These are phyloP conservation scores for Corynespora cassiicola DNA, from an alignment of 2,329 filamentous ascomycete genomes.

Conservation along the genomic window DNA sequence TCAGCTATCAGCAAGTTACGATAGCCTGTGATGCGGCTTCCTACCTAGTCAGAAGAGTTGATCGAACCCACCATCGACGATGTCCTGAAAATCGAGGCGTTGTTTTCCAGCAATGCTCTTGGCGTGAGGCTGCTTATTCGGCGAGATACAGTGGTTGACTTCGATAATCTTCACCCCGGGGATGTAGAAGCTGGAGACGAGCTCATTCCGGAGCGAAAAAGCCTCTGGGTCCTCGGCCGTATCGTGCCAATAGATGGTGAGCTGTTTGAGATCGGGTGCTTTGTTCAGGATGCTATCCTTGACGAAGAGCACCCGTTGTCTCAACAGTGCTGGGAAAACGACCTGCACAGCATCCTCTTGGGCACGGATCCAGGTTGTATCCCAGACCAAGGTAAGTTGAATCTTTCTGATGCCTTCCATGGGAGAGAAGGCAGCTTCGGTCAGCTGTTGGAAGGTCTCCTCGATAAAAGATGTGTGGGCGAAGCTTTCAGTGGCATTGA, in stretches of 20 bases:
- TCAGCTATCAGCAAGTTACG: too few relatives aligned
- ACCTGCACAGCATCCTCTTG: conserved; percentile 20
- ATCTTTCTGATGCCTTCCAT: conserved; percentile 42
- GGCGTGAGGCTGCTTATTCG: conserved; percentile 27
- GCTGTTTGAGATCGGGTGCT: conserved; percentile 31
- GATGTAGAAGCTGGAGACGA: too few relatives aligned
- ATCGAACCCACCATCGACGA: conserved; percentile 17
- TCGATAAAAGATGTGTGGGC: conserved; percentile 42
- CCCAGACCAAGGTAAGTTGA: conserved; percentile 40
- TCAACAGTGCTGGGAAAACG: conserved; percentile 35
- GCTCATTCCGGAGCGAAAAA: conserved; percentile 28
- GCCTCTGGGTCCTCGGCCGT: conserved; percentile 23
- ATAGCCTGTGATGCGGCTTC: too few relatives aligned
- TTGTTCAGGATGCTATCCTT: conserved; percentile 27
- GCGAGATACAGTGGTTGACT: conserved; percentile 31
- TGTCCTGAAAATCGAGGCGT: conserved; percentile 37
- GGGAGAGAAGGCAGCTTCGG: conserved; percentile 38
- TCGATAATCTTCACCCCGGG: conserved; percentile 26
- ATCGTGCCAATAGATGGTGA: conserved; percentile 42
- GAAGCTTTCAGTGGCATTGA: conserved; percentile 42
- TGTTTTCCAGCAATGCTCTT: conserved; percentile 33
- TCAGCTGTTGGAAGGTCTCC: conserved; percentile 31
- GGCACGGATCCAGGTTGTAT: conserved; percentile 38
- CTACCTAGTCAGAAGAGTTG: too few relatives aligned
- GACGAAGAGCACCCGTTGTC: conserved; percentile 31